A percentile compares a stretch with the other conserved stretches of the same genome.
Evolutionary conservation across 2,329 filamentous ascomycete genomes (phyloP).

Genomic region (Dothiorella sarmentorum): DNA sequence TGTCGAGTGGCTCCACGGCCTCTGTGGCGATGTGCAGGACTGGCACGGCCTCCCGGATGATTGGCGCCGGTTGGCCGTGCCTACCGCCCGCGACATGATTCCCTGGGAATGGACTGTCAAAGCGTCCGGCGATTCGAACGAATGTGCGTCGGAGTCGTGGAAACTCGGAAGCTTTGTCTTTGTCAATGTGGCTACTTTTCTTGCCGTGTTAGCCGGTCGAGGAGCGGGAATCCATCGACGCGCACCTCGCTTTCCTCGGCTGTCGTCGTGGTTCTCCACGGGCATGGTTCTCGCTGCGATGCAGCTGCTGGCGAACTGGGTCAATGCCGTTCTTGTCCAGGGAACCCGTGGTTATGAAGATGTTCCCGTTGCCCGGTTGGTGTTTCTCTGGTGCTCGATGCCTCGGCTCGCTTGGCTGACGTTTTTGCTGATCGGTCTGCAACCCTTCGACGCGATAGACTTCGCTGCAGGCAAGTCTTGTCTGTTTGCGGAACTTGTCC

Average conservation of each 20-base stretch:
- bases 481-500: constrained; percentile 28
- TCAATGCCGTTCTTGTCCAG: constrained; percentile 27
- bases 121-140: constrained; percentile 19
- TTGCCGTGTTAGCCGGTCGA: constrained; percentile 21
- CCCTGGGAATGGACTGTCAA: constrained; percentile 33
- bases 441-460: constrained; percentile 20
- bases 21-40: constrained; percentile 28
- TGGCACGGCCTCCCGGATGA: constrained; percentile 33
- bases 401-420: constrained; percentile 30
- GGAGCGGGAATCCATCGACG: constrained; percentile 9
- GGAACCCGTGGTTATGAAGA: constrained; percentile 25
- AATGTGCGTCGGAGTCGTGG: constrained; percentile 26
- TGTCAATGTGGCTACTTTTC: constrained; percentile 24
- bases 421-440: constrained; percentile 21
- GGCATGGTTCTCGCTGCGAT: constrained; percentile 25
- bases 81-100: constrained; percentile 28
- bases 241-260: constrained; percentile 7
- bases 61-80: constrained; percentile 28
- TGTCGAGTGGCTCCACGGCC: constrained; percentile 31
- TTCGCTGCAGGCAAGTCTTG: constrained; percentile 21
- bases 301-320: constrained; percentile 25
- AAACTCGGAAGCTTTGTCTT: constrained; percentile 27
- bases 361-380: constrained; percentile 25
- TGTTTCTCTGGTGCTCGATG: constrained; percentile 33
- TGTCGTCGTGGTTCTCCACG: constrained; percentile 22